These are phyloP conservation scores for Amphibolis antarctica DNA, from an alignment of 106 monocot genomes.

Conservation along the genomic window DNA sequence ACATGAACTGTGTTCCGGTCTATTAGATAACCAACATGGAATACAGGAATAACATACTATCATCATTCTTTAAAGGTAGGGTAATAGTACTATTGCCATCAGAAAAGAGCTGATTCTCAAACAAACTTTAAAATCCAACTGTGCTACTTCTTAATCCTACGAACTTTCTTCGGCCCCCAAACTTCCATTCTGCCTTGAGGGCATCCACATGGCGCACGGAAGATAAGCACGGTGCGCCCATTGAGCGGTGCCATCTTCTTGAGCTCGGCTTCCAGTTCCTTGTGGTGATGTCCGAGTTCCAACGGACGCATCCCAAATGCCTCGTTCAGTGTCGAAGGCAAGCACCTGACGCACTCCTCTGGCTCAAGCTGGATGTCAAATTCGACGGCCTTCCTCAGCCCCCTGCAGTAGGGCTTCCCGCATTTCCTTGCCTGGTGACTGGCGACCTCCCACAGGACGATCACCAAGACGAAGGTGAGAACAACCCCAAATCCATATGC, in stretches of 20 bases:
- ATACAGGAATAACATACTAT: too few species aligned
- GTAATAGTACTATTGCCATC: too few species aligned
- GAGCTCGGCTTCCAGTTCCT: constrained; percentile 2
- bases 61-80: too few species aligned
- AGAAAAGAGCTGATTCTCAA: too few species aligned
- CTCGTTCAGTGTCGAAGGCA: background rate
- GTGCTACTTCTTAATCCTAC: constrained; percentile 10
- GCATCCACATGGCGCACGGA: constrained; percentile 11
- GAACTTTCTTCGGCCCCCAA: constrained; percentile 8
- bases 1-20: too few species aligned
- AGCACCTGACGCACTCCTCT: constrained; percentile 3
- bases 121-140: too few species aligned
- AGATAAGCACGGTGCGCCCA: constrained; percentile 6
- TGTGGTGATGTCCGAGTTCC: constrained; percentile 3
- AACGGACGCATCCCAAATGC: background rate
- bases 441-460: background rate
- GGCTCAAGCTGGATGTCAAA: constrained; percentile 6
- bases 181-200: constrained; percentile 9
- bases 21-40: too few species aligned
- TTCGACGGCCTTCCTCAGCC: background rate
- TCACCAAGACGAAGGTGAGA: too few species aligned
- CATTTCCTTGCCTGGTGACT: background rate
- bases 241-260: constrained; percentile 15
- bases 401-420: background rate
- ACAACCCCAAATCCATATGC: too few species aligned